Evolutionary conservation across 179 eudicot genomes (phyloP), one percentile per base, ranked within the genome.

Genomic region (Beta corolliflora): DNA sequence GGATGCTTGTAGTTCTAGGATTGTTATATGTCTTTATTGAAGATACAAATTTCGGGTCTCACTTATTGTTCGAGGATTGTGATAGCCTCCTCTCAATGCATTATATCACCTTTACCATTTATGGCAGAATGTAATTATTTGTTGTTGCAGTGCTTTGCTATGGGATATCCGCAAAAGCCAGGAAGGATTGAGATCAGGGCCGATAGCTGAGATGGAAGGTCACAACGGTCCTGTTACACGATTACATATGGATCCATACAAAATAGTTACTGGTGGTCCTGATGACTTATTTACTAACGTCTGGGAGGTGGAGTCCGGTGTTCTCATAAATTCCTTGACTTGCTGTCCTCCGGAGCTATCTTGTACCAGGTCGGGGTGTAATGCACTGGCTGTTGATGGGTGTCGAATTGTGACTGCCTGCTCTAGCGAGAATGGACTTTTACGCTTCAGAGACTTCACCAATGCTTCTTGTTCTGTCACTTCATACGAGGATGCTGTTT

Each of bases 321-420:
- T 15, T 21, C 85, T 61, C 25, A 84, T 84, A 29, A 93, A 88
- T 76, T 81, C 89, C 55, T 84, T 93, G 50, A 31, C 3, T 7
- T 89, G 92, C 73, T 60, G 72, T 64, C 21, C 77, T 55, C 70
- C 71, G 4, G 80, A 75, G 23, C 63, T 52, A 82, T 29, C 73
- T 14, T 46, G 18, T 64, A 2, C 70, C 5, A 61, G 71, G 80
- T 44, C 31, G n/a, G 85, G 93, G 36, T 87, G 89, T 75, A 78
- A 88, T 61, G 91, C 97, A 8, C 73, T 92, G 93, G 93, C 89
- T 84, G 91, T 85, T 56, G 79, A 87, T 68, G 91, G 94, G 25
- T 85, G 84, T 80, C 88, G 88, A 81, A 87, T 92, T 1, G 94
- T 85, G 21, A 90, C 92, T 44, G 88, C 87, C 36, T 52, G 86